Evolutionary conservation across 768 basidiomycete species (phyloP).

Genomic region (Lactifluus subvellereus): DNA sequence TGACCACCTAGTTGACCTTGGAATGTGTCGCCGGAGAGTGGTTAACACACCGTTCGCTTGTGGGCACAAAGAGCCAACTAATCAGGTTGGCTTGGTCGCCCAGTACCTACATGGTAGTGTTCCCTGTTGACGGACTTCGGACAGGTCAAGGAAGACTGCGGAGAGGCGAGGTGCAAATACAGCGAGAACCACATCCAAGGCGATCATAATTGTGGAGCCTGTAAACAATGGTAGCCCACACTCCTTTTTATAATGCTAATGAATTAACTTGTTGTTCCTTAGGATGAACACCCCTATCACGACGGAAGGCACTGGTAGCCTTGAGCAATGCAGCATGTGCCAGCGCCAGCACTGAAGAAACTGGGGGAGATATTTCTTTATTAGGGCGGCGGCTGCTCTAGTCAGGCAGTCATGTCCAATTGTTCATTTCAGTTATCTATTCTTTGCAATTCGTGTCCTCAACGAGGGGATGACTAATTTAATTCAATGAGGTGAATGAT

Average conservation of each 20-base stretch:
- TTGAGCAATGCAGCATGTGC: conserved; percentile 11
- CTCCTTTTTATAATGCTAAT: neutral
- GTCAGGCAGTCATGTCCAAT: neutral
- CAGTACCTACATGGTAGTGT: no score
- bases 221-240: conserved; percentile 4
- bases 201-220: neutral
- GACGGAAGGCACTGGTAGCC: neutral
- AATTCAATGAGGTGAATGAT: neutral
- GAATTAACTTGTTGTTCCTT: neutral
- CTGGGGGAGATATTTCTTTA: neutral
- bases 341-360: neutral
- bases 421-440: conserved; percentile 9
- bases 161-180: conserved; percentile 1
- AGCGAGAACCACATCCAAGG: conserved; percentile 3
- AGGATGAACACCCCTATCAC: conserved; percentile 6
- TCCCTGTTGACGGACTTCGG: neutral
- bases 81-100: neutral
- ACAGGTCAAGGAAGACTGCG: conserved; percentile 12
- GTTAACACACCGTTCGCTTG: neutral
- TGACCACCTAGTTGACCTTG: neutral
- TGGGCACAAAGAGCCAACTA: conserved; percentile 12
- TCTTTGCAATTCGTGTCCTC: neutral
- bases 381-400: neutral
- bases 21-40: conserved; percentile 21
- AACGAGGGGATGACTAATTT: neutral